Conservation (phyloP, 73 alveolate species). For the Paraurostyla sp. region DNA sequence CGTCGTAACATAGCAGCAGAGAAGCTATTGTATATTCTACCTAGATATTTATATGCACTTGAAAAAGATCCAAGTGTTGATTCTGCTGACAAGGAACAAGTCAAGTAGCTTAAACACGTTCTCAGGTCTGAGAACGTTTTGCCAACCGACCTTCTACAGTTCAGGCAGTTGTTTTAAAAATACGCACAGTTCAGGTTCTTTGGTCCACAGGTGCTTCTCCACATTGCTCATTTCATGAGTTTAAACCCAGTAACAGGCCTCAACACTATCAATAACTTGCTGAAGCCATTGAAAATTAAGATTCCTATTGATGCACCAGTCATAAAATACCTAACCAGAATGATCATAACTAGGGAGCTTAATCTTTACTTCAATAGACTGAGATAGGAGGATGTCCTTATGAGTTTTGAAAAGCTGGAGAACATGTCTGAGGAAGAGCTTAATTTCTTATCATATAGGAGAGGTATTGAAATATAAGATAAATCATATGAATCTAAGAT, state of each 20-base stretch:
- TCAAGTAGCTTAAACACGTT: constrained; percentile 30
- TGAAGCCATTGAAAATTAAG: constrained; percentile 46
- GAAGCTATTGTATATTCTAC: constrained; percentile 61
- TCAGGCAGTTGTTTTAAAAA: constrained; percentile 51
- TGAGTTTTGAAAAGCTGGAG: constrained; percentile 51
- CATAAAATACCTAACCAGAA: constrained; percentile 38
- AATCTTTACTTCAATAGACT: constrained; percentile 59
- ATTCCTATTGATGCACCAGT: constrained; percentile 52
- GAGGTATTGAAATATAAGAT: constrained; percentile 73
- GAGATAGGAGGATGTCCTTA: constrained; percentile 62
- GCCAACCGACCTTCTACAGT: constrained; percentile 74
- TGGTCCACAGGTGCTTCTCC: constrained; percentile 51
- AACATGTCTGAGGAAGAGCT: constrained; percentile 45
- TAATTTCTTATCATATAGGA: constrained; percentile 56
- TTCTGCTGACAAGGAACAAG: constrained; percentile 56
- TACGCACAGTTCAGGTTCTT: constrained; percentile 63
- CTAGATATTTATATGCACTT: constrained; percentile 58
- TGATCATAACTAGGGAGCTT: constrained; percentile 53
- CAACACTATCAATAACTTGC: constrained; percentile 70
- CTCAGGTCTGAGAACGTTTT: constrained; percentile 36
- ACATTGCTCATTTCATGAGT: constrained; percentile 73
- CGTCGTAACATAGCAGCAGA: constrained; percentile 72
- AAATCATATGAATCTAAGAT: constrained; percentile 30
- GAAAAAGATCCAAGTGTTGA: constrained; percentile 49
- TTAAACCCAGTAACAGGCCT: constrained; percentile 71